Evolutionary conservation across 805 yeast genomes (phyloP), one percentile per base, ranked within the genome.

Genomic region (Candida schatavii): DNA sequence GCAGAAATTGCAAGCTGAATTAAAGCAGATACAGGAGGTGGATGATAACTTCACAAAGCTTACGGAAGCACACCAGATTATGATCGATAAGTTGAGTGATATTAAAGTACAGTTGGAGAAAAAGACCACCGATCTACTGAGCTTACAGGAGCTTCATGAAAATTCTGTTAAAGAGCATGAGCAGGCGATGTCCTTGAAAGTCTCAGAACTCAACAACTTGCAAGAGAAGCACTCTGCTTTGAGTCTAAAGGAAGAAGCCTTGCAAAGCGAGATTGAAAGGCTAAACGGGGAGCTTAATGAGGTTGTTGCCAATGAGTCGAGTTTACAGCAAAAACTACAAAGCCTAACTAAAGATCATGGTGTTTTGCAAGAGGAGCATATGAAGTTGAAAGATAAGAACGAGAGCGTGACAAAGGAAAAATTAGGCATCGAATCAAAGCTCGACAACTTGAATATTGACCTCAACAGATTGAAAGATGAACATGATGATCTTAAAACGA

Each of bases 161-260:
- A 45, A 50, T 44, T 13, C 38, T 56, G 41, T 58, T 51, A 36
- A 35, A 21, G 62, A 57, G 35, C 61, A 51, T 38, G 47, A 9
- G 41, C 51, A 15, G 44, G 45, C 35, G 46, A 49, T 19, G 47
- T 44, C 9, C 30, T 47, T 18, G 59, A 56, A 20, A 50, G 45
- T 20, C 7, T 42, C 47, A 19, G 36, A 47, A 10, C 28, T 52
- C 52, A 28, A 37, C 36, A 7, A 37, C 42, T 9, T 23, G 55
- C 56, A 39, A 47, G 47, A 5, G 54, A 55, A 32, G 40, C 55
- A 3, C 19, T 62, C 68, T 3, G 74, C 70, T 43, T 46, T 77
- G 35, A 69, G 77, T 0, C 73, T 65, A 14, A 76, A 22, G 13
- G 28, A 13, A 4, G 31, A 13, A 46, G 47, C 21, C 15, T 31